phyloP scores from a whole-genome alignment of 1,284 basidiomycete genomes.

The Cystobasidium slooffiae region DNA sequence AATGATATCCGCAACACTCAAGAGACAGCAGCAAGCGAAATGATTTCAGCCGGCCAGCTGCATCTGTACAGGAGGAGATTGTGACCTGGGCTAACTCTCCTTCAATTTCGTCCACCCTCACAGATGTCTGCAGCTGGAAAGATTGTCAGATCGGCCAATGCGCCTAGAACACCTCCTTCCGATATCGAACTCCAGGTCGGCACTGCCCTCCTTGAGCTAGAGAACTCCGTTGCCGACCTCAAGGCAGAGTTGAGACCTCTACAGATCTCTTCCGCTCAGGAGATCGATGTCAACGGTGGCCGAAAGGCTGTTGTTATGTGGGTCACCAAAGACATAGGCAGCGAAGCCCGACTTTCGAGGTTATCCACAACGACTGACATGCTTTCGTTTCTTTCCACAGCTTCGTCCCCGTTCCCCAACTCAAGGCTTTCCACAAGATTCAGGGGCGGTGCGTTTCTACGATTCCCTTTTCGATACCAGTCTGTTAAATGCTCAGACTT shows the following conservation, averaged over 20 bases:
- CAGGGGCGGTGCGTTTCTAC: conserved; percentile 80
- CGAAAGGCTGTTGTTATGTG: conserved; percentile 96
- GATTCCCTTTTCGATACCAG: conserved; percentile 44
- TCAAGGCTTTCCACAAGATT: conserved; percentile 99
- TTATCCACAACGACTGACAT: conserved; percentile 1
- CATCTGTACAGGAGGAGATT: neutral
- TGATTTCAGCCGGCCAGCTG: conserved; percentile 1
- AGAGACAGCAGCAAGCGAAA: neutral
- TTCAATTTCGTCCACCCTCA: neutral
- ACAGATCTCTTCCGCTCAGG: conserved; percentile 96
- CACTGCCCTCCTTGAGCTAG: conserved; percentile 96
- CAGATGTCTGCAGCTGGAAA: conserved; percentile 62
- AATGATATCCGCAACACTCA: too few species aligned
- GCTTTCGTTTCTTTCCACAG: conserved; percentile 1
- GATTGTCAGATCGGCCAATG: conserved; percentile 95
- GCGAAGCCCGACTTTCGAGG: neutral
- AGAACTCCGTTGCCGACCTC: conserved; percentile 97
- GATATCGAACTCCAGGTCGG: conserved; percentile 92
- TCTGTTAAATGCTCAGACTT: conserved; percentile 42
- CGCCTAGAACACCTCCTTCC: conserved; percentile 83
- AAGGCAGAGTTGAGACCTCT: conserved; percentile 93
- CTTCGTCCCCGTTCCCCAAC: conserved; percentile 95
- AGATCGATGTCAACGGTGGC: conserved; percentile 94
- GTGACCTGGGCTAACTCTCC: neutral
- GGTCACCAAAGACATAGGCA: neutral